Base-by-base conservation (phyloP, 1,284 basidiomycete genomes). In the Anthracocystis setariae region DNA sequence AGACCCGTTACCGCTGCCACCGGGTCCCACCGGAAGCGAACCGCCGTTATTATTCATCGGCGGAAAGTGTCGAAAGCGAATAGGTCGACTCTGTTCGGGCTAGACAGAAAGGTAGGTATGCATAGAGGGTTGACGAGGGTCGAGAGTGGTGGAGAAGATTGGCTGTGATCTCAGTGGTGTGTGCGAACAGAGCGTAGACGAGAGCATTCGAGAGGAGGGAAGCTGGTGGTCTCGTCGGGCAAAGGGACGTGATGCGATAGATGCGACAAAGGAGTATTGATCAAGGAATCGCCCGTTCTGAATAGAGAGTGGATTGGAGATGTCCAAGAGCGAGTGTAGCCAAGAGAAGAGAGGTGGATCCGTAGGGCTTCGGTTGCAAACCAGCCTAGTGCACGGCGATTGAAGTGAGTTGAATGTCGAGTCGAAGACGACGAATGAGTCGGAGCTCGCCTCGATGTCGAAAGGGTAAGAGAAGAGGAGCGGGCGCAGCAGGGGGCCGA, bases 1-100 rank as follows among this genome's bases (percentile, higher is more conserved):
- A 25, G 62, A 65, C 3, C 43, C 62, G 35, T 47, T 65, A 5
- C 38, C 38, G 13, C 46, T 46, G 44, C 46, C 58, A 15, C 32
- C 51, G 27, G 46, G 46, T 18, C 40, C 29, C 5, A 29, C 21
- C 8, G 62, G 51, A 21, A 59, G 42, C 15, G 62, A 38, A 43
- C 46, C 29, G 43, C 20, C 58, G 8, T 46, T 40, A 20, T 38
- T 42, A 24, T 20, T 46, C 53, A 55, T 55, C 33, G 27, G 21
- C 20, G 12, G 20, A 23, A 23, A 48, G 15, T 5, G 35, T 33
- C 9, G 13, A 17, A 38, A 23, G 18, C 29, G 12, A 15, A 37
- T 9, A 15, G 5, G 12, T 37, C 12, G 35, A 37, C 35, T 33
- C n/a, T 29, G 29, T 29, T 29, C 29, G 12, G 29, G 29, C 12